A percentile compares a stretch with the other conserved stretches of the same genome.
These are phyloP conservation scores for Fallopia convolvulus DNA, from an alignment of 148 eudicot genomes.

Conservation along the genomic window DNA sequence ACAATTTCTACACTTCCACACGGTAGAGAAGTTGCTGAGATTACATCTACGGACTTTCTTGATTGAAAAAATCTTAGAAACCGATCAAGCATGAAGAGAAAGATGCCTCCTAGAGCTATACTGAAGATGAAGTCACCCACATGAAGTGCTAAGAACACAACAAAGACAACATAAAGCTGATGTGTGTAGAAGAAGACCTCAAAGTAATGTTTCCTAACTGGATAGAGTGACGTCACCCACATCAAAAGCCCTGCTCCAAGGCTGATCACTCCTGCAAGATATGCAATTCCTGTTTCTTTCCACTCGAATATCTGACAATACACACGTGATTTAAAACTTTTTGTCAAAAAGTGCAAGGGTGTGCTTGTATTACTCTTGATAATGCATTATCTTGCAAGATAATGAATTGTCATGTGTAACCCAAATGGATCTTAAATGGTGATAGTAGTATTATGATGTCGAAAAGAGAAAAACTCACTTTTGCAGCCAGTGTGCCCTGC, in stretches of 20 bases:
- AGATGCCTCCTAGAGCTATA: constrained; percentile 59
- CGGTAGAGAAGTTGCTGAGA: constrained; percentile 10
- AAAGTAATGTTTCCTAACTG: constrained; percentile 38
- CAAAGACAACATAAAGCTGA: constrained; percentile 44
- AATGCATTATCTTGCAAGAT: too few species aligned
- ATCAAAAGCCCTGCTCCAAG: constrained; percentile 31
- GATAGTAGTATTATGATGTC: background rate
- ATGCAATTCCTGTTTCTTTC: constrained; percentile 26
- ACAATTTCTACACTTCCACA: constrained; percentile 10
- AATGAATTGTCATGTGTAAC: too few species aligned
- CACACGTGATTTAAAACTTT: background rate
- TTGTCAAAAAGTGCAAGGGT: background rate
- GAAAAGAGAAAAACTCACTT: constrained; percentile 2
- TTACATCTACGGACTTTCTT: constrained; percentile 18
- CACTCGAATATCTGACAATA: constrained; percentile 39
- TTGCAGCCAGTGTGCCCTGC: constrained; percentile 12
- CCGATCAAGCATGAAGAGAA: constrained; percentile 53
- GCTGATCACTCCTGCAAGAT: constrained; percentile 42
- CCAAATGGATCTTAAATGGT: background rate
- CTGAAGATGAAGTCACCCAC: constrained; percentile 34
- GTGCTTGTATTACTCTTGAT: background rate
- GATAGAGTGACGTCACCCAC: constrained; percentile 41
- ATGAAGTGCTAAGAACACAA: constrained; percentile 44
- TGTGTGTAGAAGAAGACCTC: constrained; percentile 52
- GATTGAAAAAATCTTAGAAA: constrained; percentile 51